A percentile compares a stretch with the other conserved stretches of the same genome.
phyloP scores from a whole-genome alignment of 192 early-diverging fungal species.

The Backusella parvicylindrica region DNA sequence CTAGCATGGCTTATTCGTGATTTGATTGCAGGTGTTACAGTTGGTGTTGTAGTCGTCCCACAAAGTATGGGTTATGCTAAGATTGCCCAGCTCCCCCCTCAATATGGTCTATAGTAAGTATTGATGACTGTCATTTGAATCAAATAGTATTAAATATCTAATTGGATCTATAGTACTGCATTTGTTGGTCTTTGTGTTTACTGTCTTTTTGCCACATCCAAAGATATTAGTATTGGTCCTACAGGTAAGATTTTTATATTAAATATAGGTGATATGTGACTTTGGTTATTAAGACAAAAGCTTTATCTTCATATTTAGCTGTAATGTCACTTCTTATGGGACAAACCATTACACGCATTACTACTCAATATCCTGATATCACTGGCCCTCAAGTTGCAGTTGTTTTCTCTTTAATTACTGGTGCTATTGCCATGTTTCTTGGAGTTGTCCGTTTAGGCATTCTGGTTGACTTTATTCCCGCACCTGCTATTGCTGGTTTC shows the following conservation, averaged over 20 bases:
- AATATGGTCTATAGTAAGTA: constrained; percentile 72
- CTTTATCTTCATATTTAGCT: constrained; percentile 24
- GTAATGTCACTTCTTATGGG: constrained; percentile 78
- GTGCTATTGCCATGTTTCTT: constrained; percentile 64
- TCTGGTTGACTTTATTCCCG: constrained; percentile 88
- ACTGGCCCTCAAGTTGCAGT: constrained; percentile 52
- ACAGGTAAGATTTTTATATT: constrained; percentile 17
- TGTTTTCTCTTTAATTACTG: constrained; percentile 69
- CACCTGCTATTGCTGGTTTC: constrained; percentile 82
- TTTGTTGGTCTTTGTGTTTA: too few relatives aligned
- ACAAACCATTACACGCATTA: constrained; percentile 52
- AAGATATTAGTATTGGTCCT: constrained; percentile 70
- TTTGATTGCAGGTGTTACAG: constrained; percentile 70
- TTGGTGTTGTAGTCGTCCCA: too few relatives aligned
- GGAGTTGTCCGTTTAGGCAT: constrained; percentile 87
- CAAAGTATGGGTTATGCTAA: constrained; percentile 75
- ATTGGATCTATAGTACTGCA: constrained; percentile 34
- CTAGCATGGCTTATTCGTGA: constrained; percentile 47
- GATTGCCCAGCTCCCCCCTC: constrained; percentile 59
- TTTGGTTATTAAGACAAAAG: not conserved
- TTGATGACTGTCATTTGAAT: not conserved
- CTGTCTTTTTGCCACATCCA: constrained; percentile 73
- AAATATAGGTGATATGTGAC: not conserved
- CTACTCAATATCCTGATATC: constrained; percentile 14
- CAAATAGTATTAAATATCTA: not conserved